phyloP scores from a whole-genome alignment of 495 filamentous ascomycete species.

The Acidomyces sp. region DNA sequence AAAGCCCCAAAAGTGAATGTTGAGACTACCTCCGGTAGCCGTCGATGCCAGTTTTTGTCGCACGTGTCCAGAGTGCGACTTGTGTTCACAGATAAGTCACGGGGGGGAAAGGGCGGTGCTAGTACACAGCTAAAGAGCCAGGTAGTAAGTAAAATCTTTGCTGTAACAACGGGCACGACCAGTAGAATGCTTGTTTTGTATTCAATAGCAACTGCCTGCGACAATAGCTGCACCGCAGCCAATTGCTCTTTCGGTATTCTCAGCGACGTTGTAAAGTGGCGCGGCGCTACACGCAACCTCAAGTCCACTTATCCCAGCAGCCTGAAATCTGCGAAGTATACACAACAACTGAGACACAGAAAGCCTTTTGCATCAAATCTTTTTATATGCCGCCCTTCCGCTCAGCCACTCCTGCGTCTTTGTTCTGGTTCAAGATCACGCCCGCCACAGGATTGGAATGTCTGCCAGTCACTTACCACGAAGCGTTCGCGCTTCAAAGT shows the following conservation, averaged over 20 bases:
- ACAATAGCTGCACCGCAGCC: constrained; percentile 15
- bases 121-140: constrained; percentile 16
- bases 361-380: too few relatives aligned
- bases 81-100: not conserved
- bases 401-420: too few relatives aligned
- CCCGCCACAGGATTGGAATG: too few relatives aligned
- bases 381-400: too few relatives aligned
- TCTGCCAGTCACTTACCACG: too few relatives aligned
- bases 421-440: too few relatives aligned
- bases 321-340: not conserved
- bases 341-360: too few relatives aligned
- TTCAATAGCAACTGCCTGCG: constrained; percentile 17
- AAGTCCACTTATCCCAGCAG: not conserved
- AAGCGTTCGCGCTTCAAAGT: too few relatives aligned
- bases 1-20: too few relatives aligned
- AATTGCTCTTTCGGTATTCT: constrained; percentile 1
- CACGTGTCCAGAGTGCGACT: too few relatives aligned
- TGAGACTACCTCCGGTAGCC: too few relatives aligned
- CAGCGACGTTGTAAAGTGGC: not conserved
- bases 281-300: not conserved
- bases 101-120: constrained; percentile 6
- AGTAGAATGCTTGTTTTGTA: constrained; percentile 10
- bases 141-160: not conserved
- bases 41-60: too few relatives aligned
- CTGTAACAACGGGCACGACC: constrained; percentile 17